Base-by-base conservation (phyloP, 139 green algal species). In the Haematococcus sp. region DNA sequence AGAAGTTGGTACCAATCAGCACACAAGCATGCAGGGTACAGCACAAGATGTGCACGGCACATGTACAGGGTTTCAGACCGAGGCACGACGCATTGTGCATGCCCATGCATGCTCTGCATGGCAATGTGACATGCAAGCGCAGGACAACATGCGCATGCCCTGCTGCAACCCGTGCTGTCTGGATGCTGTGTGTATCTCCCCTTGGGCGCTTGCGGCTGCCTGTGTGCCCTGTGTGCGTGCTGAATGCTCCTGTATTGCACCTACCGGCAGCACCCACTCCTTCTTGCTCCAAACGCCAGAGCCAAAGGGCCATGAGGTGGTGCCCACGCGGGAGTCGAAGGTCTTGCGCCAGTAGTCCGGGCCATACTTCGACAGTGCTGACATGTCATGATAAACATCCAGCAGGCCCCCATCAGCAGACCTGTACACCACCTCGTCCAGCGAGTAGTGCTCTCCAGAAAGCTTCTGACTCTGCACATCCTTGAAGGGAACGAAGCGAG, bases 271-370 rank as follows among this genome's bases (percentile, higher is more conserved):
- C 13, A 99, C 92, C 95, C 94, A 98, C 76, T 99, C 96, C 85
- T 99, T 99, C 88, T 98, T 99, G 80, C 90, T 97, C 96, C 96
- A 99, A 0, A 99, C 96, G 1, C 96, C 96, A 0, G 93, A 98
- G 60, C 96, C 96, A 70, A 95, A 98, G 3, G 96, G 96, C 96
- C 96, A 99, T 1, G 68, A 55, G 9, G 95, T 98, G 56, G 89
- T 97, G 63, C 94, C 96, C 2, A 96, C 76, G 34, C 96, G 87
- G 4, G 79, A 77, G 74, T 99, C 94, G 79, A 99, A 99, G 22
- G 98, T 81, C 16, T 81, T 73, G 68, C 93, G 93, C 96, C 96
- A 99, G 80, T 99, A 95, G 0, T 93, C 83, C 0, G 92, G 85
- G 43, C 90, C 93, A 73, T 97, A 97, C 33, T 89, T 87, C 16